These are phyloP conservation scores for Westerdykella sp. DNA, from an alignment of 2,329 filamentous ascomycete species.

Conservation along the genomic window DNA sequence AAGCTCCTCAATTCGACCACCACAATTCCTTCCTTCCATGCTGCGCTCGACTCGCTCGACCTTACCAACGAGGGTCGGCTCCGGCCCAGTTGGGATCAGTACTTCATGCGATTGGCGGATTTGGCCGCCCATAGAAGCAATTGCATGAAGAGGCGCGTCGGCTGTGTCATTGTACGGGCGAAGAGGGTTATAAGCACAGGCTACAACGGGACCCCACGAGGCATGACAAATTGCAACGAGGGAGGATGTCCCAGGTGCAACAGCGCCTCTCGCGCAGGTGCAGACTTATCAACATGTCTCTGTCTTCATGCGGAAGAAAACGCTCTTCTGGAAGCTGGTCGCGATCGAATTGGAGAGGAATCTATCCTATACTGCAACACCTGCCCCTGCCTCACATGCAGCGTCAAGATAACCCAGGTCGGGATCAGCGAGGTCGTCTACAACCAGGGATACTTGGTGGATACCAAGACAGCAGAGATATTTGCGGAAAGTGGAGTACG, in stretches of 20 bases:
- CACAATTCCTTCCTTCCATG: constrained; percentile 64
- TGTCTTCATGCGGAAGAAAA: constrained; percentile 99
- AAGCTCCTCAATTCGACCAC: constrained; percentile 80
- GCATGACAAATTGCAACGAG: constrained; percentile 83
- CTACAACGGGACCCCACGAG: constrained; percentile 94
- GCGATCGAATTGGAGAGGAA: constrained; percentile 78
- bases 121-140: constrained; percentile 87
- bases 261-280: constrained; percentile 61
- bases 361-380: constrained; percentile 90
- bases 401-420: constrained; percentile 96
- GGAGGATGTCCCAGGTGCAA: constrained; percentile 89
- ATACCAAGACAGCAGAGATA: constrained; percentile 69
- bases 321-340: constrained; percentile 84
- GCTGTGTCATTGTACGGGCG: constrained; percentile 83
- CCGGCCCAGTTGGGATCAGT: constrained; percentile 88
- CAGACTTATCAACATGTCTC: constrained; percentile 75
- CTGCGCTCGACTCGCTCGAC: constrained; percentile 66
- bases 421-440: constrained; percentile 96
- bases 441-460: constrained; percentile 90
- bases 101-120: constrained; percentile 96
- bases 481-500: constrained; percentile 77
- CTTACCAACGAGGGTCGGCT: constrained; percentile 73
- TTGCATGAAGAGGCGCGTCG: constrained; percentile 96
- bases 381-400: constrained; percentile 94
- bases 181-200: constrained; percentile 88